Percentiles rank a stretch among this genome's conserved stretches.
phyloP scores from a whole-genome alignment of 352 stramenopile genomes.

The Globisporangium canariense region DNA sequence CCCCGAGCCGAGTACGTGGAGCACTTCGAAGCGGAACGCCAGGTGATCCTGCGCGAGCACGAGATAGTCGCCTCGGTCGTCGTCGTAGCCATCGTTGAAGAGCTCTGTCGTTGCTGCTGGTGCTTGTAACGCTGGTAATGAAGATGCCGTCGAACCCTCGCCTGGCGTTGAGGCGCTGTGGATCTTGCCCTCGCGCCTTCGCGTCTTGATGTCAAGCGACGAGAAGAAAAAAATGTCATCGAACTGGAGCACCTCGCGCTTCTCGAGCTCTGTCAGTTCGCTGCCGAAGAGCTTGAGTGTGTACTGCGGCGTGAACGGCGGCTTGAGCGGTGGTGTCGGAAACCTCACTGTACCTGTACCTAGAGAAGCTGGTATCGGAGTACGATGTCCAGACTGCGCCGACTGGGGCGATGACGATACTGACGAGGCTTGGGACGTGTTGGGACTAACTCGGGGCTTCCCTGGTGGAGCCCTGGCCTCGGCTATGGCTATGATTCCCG shows the following conservation, averaged over 20 bases:
- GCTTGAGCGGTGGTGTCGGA: slow-evolving; percentile 19
- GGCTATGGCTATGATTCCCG: not conserved
- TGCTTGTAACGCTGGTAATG: not conserved
- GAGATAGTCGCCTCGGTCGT: slow-evolving; percentile 97
- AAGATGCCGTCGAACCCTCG: not conserved
- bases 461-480: slow-evolving; percentile 6
- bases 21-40: slow-evolving; percentile 92
- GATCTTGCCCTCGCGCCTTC: slow-evolving; percentile 30
- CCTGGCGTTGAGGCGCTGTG: slow-evolving; percentile 16
- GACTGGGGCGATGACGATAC: not conserved
- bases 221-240: slow-evolving; percentile 52
- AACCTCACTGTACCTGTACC: not conserved
- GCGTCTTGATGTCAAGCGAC: slow-evolving; percentile 29
- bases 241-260: slow-evolving; percentile 47
- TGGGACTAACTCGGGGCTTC: slow-evolving; percentile 18
- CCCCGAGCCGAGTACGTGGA: slow-evolving; percentile 93
- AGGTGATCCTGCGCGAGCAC: slow-evolving; percentile 93
- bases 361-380: not conserved
- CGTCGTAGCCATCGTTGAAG: slow-evolving; percentile 94
- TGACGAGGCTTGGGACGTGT: slow-evolving; percentile 12
- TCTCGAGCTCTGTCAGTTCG: slow-evolving; percentile 51
- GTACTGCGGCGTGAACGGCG: slow-evolving; percentile 27
- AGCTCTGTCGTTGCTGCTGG: slow-evolving; percentile 19
- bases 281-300: slow-evolving; percentile 4
- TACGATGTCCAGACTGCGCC: not conserved